Evolutionary conservation across 2,329 filamentous ascomycete genomes (phyloP).

Genomic region (Stemphylium beticola): DNA sequence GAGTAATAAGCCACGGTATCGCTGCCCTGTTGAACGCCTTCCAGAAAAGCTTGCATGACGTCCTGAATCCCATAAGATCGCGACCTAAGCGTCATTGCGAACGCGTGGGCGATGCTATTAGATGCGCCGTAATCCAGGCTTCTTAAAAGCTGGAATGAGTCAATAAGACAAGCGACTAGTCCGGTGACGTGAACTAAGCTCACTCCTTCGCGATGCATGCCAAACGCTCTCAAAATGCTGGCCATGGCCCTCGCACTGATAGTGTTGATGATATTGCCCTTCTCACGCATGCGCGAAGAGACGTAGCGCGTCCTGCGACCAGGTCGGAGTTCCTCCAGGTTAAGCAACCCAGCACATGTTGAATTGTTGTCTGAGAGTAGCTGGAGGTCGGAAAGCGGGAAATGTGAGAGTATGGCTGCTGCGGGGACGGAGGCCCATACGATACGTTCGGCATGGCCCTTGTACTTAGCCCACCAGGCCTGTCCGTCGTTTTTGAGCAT

Average conservation of each 20-base stretch:
- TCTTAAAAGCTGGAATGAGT: background rate
- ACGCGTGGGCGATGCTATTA: background rate
- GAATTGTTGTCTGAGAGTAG: background rate
- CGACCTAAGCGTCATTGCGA: conserved; percentile 7
- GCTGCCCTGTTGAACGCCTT: conserved; percentile 1
- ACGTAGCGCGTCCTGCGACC: background rate
- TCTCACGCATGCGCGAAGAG: background rate
- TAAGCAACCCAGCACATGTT: background rate
- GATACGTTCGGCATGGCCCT: conserved; percentile 7
- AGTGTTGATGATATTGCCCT: background rate
- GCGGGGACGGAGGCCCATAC: background rate
- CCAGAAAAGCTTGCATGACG: conserved; percentile 8
- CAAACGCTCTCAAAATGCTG: background rate
- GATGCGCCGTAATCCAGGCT: background rate
- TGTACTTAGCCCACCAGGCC: conserved; percentile 6
- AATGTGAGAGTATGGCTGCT: background rate
- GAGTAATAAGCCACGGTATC: background rate
- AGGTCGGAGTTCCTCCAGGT: background rate
- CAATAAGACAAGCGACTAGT: conserved; percentile 7
- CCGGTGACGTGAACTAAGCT: background rate
- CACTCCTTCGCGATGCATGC: background rate
- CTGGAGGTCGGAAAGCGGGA: background rate
- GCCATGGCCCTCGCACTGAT: background rate
- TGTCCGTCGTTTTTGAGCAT: background rate
- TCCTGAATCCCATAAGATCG: background rate